Evolutionary conservation across 345 rosid genomes (phyloP).

Genomic region (Rhizophora mangle): DNA sequence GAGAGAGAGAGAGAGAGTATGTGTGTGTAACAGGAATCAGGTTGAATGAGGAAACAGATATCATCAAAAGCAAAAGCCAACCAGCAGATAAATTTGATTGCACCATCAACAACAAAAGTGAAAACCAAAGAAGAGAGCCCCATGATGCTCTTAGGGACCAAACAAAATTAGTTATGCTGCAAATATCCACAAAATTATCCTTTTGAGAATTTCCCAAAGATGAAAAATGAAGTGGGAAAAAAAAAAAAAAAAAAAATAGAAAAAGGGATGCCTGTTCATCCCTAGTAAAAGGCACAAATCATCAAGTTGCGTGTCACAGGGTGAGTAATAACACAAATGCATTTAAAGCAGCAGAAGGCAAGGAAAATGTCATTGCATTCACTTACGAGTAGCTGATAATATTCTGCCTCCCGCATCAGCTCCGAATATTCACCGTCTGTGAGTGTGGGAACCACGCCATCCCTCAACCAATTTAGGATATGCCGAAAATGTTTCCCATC

Average conservation of each 20-base stretch:
- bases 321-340: not conserved
- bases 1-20: too few relatives aligned
- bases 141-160: too few relatives aligned
- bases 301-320: not conserved
- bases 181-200: too few relatives aligned
- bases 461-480: slow-evolving; percentile 89
- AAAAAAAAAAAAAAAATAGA: too few relatives aligned
- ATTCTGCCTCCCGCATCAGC: slow-evolving; percentile 81
- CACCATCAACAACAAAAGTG: too few relatives aligned
- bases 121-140: too few relatives aligned
- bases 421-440: slow-evolving; percentile 59
- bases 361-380: not conserved
- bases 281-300: not conserved
- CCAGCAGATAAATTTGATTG: too few relatives aligned
- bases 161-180: too few relatives aligned
- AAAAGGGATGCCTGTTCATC: not conserved
- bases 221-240: too few relatives aligned
- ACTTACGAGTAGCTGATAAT: slow-evolving; percentile 82
- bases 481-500: slow-evolving; percentile 87
- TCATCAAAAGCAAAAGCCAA: too few relatives aligned
- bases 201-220: not conserved
- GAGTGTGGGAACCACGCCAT: slow-evolving; percentile 68
- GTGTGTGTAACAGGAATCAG: too few relatives aligned
- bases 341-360: not conserved
- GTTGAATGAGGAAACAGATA: too few relatives aligned